Base-by-base conservation (phyloP, 1,284 basidiomycete genomes). In the Cutaneotrichosporon sp. region DNA sequence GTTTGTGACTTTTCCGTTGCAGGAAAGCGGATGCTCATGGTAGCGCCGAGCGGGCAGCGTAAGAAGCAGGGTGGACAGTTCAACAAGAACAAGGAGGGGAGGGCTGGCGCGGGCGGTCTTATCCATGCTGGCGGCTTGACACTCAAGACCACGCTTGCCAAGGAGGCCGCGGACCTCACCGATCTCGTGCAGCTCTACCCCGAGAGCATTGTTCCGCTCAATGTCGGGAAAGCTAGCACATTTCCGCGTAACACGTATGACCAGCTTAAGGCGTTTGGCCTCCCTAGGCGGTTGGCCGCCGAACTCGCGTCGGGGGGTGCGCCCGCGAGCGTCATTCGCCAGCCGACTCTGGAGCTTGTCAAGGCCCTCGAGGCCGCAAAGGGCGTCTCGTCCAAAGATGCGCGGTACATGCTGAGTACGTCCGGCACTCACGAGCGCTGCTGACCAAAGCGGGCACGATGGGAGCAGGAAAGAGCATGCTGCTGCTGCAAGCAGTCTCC, bases 381-480 rank as follows among this genome's bases (percentile, higher is more conserved):
- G 51, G 39, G 18, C 18, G 54, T 48, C 8, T 46, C 40, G 17
- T 55, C 54, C 20, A 44, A 52, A 49, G 45, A 52, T 44, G 38
- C 58, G 36, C 49, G 46, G 17, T 52, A 37, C 18, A 36, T 46
- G 10, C 30, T 54, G 15, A 35, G 38, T 40, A 20, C 17, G 38
- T 40, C 17, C 38, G 18, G 20, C 14, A 4, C 7, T 7, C 36
- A 17, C 13, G 26, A 37, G 36, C 36, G 14, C 9, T 18, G 38
- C 38, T 40, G 38, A 40, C 38, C 17, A 18, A 10, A 40, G 9
- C 83, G 57, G 93, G 92, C n/a, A 70, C 79, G 2, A 59, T 80
- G 8, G 93, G 92, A 2, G 83, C 81, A 51, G 93, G 93, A 22
- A 97, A 97, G 76, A 89, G 86, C 52, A 84, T 82, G 58, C 74